Evolutionary conservation across 257 asterid genomes (phyloP).

Genomic region (Misopates orontium): DNA sequence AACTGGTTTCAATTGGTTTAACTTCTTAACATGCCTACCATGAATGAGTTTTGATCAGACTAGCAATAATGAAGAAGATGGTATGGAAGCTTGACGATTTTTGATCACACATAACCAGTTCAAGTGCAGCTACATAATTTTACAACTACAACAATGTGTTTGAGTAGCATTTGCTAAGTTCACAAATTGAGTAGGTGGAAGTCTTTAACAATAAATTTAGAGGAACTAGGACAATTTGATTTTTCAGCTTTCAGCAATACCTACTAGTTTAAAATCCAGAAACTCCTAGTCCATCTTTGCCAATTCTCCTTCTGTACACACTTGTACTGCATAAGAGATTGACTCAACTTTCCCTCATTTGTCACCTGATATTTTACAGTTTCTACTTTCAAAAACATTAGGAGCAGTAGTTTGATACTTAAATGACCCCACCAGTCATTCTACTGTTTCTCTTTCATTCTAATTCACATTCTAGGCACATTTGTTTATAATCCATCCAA

Average conservation of each 20-base stretch:
- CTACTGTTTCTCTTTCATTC: background rate
- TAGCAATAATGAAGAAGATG: too few species aligned
- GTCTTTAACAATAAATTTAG: background rate
- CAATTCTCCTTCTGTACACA: background rate
- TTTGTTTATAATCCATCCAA: background rate
- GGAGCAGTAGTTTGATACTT: background rate
- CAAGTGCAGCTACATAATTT: conserved; percentile 8
- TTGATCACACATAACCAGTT: conserved; percentile 4
- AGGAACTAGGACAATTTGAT: conserved; percentile 1
- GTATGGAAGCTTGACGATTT: too few species aligned
- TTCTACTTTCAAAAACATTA: background rate
- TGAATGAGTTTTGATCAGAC: too few species aligned
- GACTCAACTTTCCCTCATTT: background rate
- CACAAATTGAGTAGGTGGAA: background rate
- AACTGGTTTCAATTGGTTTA: conserved; percentile 9
- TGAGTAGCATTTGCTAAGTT: conserved; percentile 1
- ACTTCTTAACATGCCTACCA: conserved; percentile 19
- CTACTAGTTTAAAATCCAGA: background rate
- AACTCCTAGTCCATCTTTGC: background rate
- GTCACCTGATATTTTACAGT: background rate
- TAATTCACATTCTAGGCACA: background rate
- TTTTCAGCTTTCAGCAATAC: conserved; percentile 15
- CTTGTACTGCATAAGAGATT: too few species aligned
- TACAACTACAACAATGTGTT: background rate
- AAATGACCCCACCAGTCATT: background rate